Evolutionary conservation across 2,329 filamentous ascomycete species (phyloP).

Genomic region (Beauveria sp.): DNA sequence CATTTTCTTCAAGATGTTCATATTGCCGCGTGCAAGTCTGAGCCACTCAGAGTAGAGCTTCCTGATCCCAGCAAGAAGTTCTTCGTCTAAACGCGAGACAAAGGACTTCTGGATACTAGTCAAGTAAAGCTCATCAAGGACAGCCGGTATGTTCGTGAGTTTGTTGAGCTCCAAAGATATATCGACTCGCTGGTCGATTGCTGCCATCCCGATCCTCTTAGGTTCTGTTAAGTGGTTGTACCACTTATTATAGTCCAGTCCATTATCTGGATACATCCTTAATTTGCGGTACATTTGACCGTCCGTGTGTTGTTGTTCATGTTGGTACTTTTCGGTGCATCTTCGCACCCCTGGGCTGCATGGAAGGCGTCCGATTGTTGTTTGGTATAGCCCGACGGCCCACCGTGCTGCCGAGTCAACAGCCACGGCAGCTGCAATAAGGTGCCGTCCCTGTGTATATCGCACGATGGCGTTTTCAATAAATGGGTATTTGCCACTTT

Average conservation of each 20-base stretch:
- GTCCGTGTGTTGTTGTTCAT: neutral
- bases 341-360: neutral
- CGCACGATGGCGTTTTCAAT: neutral
- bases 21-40: neutral
- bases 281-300: neutral
- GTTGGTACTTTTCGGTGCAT: neutral
- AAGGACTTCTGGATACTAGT: neutral
- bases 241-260: neutral
- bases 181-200: neutral
- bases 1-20: neutral
- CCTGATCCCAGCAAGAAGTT: neutral
- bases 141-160: neutral
- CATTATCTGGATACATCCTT: too few species aligned
- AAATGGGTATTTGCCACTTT: neutral
- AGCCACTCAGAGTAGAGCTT: slow-evolving; percentile 1
- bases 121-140: neutral
- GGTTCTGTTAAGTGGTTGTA: neutral
- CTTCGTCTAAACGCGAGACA: neutral
- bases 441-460: neutral
- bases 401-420: neutral
- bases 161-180: neutral
- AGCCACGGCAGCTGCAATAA: neutral
- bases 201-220: neutral
- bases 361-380: neutral
- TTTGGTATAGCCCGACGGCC: neutral